phyloP scores from a whole-genome alignment of 768 basidiomycete genomes.

The Amanita polypyramis region DNA sequence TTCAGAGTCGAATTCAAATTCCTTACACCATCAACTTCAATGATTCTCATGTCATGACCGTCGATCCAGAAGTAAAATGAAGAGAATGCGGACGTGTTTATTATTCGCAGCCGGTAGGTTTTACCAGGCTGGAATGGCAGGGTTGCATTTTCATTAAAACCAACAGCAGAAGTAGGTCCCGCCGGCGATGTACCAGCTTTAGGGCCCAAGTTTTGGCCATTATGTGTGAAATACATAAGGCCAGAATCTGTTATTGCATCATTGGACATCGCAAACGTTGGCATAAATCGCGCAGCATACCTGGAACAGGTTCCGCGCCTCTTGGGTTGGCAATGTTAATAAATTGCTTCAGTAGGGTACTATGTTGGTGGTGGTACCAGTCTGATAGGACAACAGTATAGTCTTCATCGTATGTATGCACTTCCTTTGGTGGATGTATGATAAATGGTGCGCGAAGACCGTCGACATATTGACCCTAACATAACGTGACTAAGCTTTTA shows the following conservation, averaged over 20 bases:
- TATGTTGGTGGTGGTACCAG: constrained; percentile 85
- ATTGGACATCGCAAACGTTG: neutral
- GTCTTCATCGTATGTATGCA: constrained; percentile 78
- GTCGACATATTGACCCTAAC: constrained; percentile 82
- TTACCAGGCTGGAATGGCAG: constrained; percentile 79
- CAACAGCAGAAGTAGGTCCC: constrained; percentile 47
- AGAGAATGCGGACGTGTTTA: constrained; percentile 72
- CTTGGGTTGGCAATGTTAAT: constrained; percentile 66
- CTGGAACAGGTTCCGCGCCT: constrained; percentile 85
- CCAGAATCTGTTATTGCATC: constrained; percentile 44
- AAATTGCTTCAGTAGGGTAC: constrained; percentile 51
- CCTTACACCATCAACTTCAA: constrained; percentile 78
- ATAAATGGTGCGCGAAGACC: constrained; percentile 84
- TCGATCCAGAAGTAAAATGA: constrained; percentile 86
- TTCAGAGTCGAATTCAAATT: neutral
- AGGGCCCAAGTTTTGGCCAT: constrained; percentile 58
- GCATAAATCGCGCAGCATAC: constrained; percentile 23
- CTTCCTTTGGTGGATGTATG: constrained; percentile 58
- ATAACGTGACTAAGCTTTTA: constrained; percentile 1
- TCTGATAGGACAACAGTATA: constrained; percentile 80
- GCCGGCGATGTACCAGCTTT: constrained; percentile 38
- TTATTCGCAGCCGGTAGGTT: constrained; percentile 81
- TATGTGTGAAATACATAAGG: constrained; percentile 77
- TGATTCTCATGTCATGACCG: constrained; percentile 75
- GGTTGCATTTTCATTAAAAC: constrained; percentile 82